Base-by-base conservation (phyloP, 2,329 filamentous ascomycete species). In the Aureobasidium subglaciale region DNA sequence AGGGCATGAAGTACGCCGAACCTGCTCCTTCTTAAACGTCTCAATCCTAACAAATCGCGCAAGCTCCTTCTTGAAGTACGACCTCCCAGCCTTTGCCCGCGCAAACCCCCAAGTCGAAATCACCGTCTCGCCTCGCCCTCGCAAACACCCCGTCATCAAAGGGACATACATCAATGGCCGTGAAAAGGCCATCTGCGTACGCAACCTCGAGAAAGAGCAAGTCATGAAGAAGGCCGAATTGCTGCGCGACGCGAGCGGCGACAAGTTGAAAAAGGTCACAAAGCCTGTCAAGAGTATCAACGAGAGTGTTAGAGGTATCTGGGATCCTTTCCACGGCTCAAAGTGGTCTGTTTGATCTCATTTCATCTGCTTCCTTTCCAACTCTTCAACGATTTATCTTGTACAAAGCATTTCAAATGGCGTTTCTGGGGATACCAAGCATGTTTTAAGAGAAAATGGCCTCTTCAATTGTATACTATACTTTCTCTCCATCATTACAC, bases 151-250 rank as follows among this genome's bases (percentile, higher is more conserved):
- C 34, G 83, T 96, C 60, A 83, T 99, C 65, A 84, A 86, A 64
- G 93, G 90, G 57, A 82, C 89, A 72, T 99, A 95, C 74, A 89
- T 97, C 77, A 97, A 96, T 71, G 91, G 92, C 60, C 80, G 84
- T 25, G 80, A 87, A 60, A 93, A 93, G 71, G 81, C 89, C 9
- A 83, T 97, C 52, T 96, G 91, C 71, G 90, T 97, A 56, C 83
- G 87, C 63, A 97, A 96, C 65, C 72, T 96, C 68, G 84, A 90
- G 63, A 82, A 84, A 27, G 81, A 86, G 58, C 86, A 95, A 70
- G 86, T 99, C 34, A 69, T 91, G 55, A 78, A 89, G 67, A 96
- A 96, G 78, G 84, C 80, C 0, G 79, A 87, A 68, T 70, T 90
- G 59, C 69, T 93, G 64, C 79, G 87, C 58, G 83, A 90, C 68